Conservation (phyloP, 306 rosid species). For the Castanea sativa region DNA sequence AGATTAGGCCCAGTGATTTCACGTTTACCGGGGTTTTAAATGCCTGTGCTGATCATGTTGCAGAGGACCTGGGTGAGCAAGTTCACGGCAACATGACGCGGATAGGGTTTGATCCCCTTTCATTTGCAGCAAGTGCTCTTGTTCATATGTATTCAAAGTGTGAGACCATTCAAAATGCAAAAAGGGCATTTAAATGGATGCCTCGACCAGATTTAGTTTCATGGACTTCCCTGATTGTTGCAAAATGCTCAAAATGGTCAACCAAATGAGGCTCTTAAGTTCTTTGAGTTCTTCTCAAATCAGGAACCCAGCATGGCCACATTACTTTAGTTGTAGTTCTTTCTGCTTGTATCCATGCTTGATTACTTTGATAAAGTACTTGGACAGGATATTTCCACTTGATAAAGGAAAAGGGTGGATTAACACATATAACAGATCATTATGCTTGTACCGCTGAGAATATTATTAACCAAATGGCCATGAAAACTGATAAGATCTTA, state of each 20-base stretch:
- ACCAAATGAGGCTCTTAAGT: slow-evolving; percentile 47
- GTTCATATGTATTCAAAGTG: slow-evolving; percentile 69
- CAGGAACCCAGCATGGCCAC: slow-evolving; percentile 58
- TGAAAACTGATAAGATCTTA: slow-evolving; percentile 33
- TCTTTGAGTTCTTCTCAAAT: slow-evolving; percentile 23
- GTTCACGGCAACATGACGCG: slow-evolving; percentile 60
- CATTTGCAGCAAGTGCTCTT: slow-evolving; percentile 37
- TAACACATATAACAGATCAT: slow-evolving; percentile 54
- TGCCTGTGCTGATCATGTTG: slow-evolving; percentile 62
- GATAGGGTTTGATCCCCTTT: slow-evolving; percentile 28
- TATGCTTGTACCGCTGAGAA: slow-evolving; percentile 58
- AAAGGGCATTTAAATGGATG: slow-evolving; percentile 42
- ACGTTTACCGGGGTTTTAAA: slow-evolving; percentile 61
- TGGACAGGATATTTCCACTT: slow-evolving; percentile 54
- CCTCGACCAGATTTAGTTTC: slow-evolving; percentile 60
- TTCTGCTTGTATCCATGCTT: slow-evolving; percentile 69
- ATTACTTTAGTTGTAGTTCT: slow-evolving; percentile 60
- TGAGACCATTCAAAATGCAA: slow-evolving; percentile 50
- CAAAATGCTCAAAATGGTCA: slow-evolving; percentile 69
- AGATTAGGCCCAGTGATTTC: slow-evolving; percentile 60
- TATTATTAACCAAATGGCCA: slow-evolving; percentile 49
- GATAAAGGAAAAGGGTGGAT: slow-evolving; percentile 53
- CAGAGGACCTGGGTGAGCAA: slow-evolving; percentile 53
- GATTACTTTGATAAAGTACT: slow-evolving; percentile 59
- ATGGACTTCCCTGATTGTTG: slow-evolving; percentile 71